These are phyloP conservation scores for Candida verbasci DNA, from an alignment of 805 yeast species.

Conservation along the genomic window DNA sequence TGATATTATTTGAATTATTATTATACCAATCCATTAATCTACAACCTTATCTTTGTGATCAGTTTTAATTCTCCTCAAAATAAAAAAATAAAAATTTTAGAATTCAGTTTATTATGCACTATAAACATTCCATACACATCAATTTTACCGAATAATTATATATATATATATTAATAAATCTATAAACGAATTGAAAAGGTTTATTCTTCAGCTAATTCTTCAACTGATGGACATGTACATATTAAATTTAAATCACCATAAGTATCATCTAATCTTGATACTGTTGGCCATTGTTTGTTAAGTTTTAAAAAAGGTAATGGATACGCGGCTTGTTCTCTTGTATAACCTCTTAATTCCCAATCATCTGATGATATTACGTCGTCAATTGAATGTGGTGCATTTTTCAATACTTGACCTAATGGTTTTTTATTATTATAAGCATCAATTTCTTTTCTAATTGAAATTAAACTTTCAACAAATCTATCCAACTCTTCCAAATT, in stretches of 20 bases:
- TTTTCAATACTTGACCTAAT: slow-evolving; percentile 68
- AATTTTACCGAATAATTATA: no score
- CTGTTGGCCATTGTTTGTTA: slow-evolving; percentile 93
- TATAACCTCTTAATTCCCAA: slow-evolving; percentile 84
- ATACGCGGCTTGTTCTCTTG: slow-evolving; percentile 90
- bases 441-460: slow-evolving; percentile 78
- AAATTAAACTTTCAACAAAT: slow-evolving; percentile 80
- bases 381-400: slow-evolving; percentile 86
- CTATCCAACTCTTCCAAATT: slow-evolving; percentile 83
- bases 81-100: neutral
- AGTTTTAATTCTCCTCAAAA: neutral
- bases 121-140: no score
- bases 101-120: no score
- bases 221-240: slow-evolving; percentile 90
- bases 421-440: slow-evolving; percentile 63
- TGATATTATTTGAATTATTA: neutral
- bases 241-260: slow-evolving; percentile 89
- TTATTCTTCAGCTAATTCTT: slow-evolving; percentile 49
- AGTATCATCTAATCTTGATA: slow-evolving; percentile 88
- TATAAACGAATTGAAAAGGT: neutral
- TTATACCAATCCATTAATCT: slow-evolving; percentile 12
- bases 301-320: slow-evolving; percentile 73
- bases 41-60: neutral
- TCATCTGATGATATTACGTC: slow-evolving; percentile 68
- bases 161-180: no score